Percentiles rank a stretch among this genome's conserved stretches.
Evolutionary conservation across 345 rosid species (phyloP).

Genomic region (Bruguiera gymnorhiza): DNA sequence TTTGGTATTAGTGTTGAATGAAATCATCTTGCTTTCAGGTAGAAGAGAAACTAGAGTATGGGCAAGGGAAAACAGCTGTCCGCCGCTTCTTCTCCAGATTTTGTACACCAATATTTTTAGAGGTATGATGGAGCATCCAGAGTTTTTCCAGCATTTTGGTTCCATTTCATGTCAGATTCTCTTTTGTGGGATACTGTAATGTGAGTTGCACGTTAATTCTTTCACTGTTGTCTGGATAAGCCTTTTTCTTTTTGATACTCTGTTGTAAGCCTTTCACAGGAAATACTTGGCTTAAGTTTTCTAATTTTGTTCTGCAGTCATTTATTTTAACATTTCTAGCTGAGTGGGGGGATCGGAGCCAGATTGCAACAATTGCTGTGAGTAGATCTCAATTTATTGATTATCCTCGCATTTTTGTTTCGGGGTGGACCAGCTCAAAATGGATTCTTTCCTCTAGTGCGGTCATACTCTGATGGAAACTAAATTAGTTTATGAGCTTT

Average conservation of each 20-base stretch:
- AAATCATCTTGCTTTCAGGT: conserved; percentile 45
- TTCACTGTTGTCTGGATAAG: neutral
- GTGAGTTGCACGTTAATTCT: neutral
- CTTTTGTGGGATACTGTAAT: neutral
- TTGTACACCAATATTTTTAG: conserved; percentile 95
- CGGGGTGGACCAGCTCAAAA: too few species aligned
- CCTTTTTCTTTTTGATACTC: neutral
- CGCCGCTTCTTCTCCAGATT: conserved; percentile 92
- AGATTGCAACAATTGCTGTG: conserved; percentile 99
- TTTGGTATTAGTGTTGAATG: neutral
- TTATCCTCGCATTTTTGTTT: too few species aligned
- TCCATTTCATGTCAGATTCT: conserved; percentile 1
- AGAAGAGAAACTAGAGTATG: conserved; percentile 93
- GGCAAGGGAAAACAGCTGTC: conserved; percentile 73
- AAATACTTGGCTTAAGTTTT: neutral
- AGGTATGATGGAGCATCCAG: conserved; percentile 42
- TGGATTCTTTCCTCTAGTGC: too few species aligned
- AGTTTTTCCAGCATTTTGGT: neutral
- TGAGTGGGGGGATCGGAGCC: conserved; percentile 99
- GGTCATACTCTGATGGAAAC: too few species aligned
- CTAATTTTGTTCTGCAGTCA: conserved; percentile 47
- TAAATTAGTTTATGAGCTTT: neutral
- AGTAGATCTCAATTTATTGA: conserved; percentile 28
- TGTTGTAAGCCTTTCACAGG: neutral
- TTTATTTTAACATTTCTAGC: conserved; percentile 92